Conservation (phyloP, 2,329 filamentous ascomycete genomes). For the Beauveria asiatica region DNA sequence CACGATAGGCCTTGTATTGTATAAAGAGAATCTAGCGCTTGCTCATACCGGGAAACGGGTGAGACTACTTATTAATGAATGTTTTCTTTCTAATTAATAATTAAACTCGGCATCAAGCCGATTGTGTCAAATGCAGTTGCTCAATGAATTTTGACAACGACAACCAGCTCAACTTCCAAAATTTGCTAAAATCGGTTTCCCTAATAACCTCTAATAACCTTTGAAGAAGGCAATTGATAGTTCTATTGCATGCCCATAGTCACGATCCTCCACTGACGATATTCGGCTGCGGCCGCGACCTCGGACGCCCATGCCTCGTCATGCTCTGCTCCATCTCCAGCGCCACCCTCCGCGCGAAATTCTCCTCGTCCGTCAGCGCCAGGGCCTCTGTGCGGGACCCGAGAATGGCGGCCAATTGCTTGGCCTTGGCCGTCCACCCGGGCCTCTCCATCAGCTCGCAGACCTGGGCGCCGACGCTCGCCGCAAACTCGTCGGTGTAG, state of each 20-base stretch:
- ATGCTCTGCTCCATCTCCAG: neutral
- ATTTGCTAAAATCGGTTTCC: too few relatives aligned
- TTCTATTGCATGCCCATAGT: too few relatives aligned
- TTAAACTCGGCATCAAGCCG: too few relatives aligned
- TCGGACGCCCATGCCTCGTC: neutral
- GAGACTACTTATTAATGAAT: neutral
- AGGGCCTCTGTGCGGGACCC: neutral
- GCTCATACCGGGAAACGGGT: neutral
- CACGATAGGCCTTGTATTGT: neutral
- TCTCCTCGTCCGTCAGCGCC: neutral
- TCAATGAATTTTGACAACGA: too few relatives aligned
- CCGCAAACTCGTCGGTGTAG: slow-evolving; percentile 13
- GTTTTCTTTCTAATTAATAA: too few relatives aligned
- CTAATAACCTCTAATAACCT: too few relatives aligned
- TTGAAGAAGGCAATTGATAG: too few relatives aligned
- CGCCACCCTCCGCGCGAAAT: slow-evolving; percentile 3
- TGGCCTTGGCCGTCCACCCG: neutral
- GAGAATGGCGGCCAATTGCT: slow-evolving; percentile 7
- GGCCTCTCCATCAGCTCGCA: slow-evolving; percentile 6
- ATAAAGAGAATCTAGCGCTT: neutral
- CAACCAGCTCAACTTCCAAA: too few relatives aligned
- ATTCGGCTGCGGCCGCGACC: neutral
- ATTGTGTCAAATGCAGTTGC: too few relatives aligned
- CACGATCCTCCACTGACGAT: neutral
- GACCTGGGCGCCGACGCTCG: slow-evolving; percentile 3